Conservation (phyloP, 768 basidiomycete species). For the Suillus subluteus region DNA sequence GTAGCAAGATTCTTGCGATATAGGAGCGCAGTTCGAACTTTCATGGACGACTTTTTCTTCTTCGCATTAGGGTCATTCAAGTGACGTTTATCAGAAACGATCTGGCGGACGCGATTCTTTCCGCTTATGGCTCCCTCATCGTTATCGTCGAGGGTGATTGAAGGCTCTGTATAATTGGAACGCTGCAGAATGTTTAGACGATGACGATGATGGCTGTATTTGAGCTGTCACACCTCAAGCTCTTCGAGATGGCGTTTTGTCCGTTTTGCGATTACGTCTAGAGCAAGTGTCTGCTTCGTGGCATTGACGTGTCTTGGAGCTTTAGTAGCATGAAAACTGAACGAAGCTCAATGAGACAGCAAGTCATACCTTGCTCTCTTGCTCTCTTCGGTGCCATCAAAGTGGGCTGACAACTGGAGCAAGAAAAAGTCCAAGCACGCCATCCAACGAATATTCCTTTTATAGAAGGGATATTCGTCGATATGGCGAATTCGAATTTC, state of each 20-base stretch:
- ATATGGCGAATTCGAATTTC: background rate
- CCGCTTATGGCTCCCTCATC: constrained; percentile 49
- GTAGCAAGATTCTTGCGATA: constrained; percentile 80
- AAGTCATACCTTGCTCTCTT: constrained; percentile 49
- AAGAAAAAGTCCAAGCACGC: constrained; percentile 3
- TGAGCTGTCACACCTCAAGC: constrained; percentile 69
- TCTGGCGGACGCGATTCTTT: constrained; percentile 35
- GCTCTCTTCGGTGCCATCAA: constrained; percentile 51
- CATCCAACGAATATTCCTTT: constrained; percentile 1
- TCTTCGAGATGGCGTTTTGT: constrained; percentile 81
- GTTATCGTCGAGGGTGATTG: constrained; percentile 48
- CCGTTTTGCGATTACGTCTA: constrained; percentile 75
- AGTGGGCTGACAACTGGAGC: background rate
- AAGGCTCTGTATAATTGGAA: constrained; percentile 75
- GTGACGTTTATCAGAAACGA: constrained; percentile 15
- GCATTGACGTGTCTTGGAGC: constrained; percentile 54
- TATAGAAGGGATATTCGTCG: background rate
- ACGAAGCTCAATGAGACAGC: background rate
- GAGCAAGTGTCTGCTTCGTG: constrained; percentile 47
- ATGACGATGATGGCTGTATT: background rate
- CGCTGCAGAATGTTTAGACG: constrained; percentile 46
- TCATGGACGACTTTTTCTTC: constrained; percentile 83
- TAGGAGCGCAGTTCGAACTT: constrained; percentile 75
- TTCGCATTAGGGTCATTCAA: constrained; percentile 37
- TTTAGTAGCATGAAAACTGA: constrained; percentile 21